Conservation (phyloP, 2,329 filamentous ascomycete species). For the Trichoderma simmonsii region DNA sequence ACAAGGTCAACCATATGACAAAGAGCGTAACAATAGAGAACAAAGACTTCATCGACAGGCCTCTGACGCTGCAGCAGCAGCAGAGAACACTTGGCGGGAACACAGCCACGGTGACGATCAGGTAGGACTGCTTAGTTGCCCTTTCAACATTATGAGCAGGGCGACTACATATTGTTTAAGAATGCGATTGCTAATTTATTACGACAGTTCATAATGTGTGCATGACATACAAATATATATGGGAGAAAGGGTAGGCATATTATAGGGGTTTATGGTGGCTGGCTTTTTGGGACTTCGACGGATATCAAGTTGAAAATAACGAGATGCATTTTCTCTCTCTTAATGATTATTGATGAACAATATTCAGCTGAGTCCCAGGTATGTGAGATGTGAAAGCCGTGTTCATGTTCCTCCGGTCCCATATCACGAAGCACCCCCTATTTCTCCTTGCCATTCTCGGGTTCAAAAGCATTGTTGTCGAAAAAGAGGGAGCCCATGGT, state of each 20-base stretch:
- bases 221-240: background rate
- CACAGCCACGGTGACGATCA: conserved; percentile 36
- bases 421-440: background rate
- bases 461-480: background rate
- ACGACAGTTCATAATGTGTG: conserved; percentile 7
- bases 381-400: background rate
- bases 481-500: background rate
- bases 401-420: background rate
- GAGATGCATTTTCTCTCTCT: background rate
- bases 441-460: background rate
- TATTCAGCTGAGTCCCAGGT: background rate
- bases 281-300: background rate
- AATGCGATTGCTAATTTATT: background rate
- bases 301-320: background rate
- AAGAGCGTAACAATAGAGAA: conserved; percentile 91
- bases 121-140: conserved; percentile 25
- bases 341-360: conserved; percentile 2
- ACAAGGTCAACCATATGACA: conserved; percentile 99
- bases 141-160: background rate
- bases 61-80: conserved; percentile 32
- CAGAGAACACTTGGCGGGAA: conserved; percentile 26
- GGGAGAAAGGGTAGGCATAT: background rate
- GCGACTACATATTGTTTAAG: background rate
- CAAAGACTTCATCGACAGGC: conserved; percentile 64
- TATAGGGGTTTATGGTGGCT: background rate